Conservation (phyloP, 257 asterid species). For the Leonotis leonurus region DNA sequence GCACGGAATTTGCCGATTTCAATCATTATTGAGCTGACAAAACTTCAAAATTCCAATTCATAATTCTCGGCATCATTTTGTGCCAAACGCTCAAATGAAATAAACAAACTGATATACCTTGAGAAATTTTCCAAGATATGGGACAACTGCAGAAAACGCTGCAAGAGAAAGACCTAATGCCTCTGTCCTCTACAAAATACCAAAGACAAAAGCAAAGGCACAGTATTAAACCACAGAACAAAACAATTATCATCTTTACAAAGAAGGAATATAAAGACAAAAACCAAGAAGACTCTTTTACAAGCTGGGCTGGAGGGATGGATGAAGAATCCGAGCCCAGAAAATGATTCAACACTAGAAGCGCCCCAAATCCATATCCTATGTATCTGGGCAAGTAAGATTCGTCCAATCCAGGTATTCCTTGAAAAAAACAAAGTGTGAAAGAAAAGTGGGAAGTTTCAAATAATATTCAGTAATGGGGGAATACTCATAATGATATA, state of each 20-base stretch:
- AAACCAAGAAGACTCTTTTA: conserved; percentile 15
- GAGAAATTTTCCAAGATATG: conserved; percentile 79
- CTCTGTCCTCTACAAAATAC: conserved; percentile 61
- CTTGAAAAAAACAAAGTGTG: conserved; percentile 19
- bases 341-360: conserved; percentile 67
- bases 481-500: conserved; percentile 1
- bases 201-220: not conserved
- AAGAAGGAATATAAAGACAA: not conserved
- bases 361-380: conserved; percentile 81
- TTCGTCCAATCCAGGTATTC: conserved; percentile 90
- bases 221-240: not conserved
- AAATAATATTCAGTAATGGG: no score
- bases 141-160: conserved; percentile 63
- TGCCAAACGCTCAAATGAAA: not conserved
- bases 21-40: not conserved
- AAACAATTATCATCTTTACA: not conserved
- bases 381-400: conserved; percentile 92
- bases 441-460: not conserved
- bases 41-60: not conserved
- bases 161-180: conserved; percentile 75
- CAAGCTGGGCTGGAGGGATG: conserved; percentile 70
- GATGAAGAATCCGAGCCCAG: conserved; percentile 56
- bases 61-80: not conserved
- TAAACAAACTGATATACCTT: conserved; percentile 39
- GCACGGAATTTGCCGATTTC: not conserved